Percentiles rank a stretch among this genome's conserved stretches.
phyloP scores from a whole-genome alignment of 257 asterid genomes.

The Solanum paucissectum region DNA sequence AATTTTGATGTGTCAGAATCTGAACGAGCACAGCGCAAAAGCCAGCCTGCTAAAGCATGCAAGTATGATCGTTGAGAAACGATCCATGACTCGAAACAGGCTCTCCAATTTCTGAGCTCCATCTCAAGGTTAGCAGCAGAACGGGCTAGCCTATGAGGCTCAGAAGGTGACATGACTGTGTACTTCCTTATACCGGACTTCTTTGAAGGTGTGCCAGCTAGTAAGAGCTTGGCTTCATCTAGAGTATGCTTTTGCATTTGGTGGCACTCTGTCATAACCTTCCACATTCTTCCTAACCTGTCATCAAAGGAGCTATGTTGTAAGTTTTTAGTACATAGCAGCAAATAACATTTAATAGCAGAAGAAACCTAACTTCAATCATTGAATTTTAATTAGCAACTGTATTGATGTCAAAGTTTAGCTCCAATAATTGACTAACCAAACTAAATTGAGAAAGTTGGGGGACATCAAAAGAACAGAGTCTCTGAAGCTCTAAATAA shows the following conservation, averaged over 20 bases:
- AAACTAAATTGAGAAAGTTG: not conserved
- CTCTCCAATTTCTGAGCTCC: slow-evolving; percentile 79
- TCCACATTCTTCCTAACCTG: slow-evolving; percentile 93
- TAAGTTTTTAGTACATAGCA: not conserved
- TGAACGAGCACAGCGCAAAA: slow-evolving; percentile 46
- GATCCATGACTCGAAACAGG: slow-evolving; percentile 75
- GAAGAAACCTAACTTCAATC: not conserved
- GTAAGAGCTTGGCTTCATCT: slow-evolving; percentile 81
- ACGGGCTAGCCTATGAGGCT: slow-evolving; percentile 67
- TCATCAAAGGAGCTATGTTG: not conserved
- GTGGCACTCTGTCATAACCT: slow-evolving; percentile 93
- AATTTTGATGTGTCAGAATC: slow-evolving; percentile 40
- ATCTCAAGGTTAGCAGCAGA: slow-evolving; percentile 79
- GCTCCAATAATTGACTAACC: not conserved
- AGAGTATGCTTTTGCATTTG: slow-evolving; percentile 69
- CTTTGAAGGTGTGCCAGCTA: slow-evolving; percentile 69
- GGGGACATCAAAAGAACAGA: not conserved
- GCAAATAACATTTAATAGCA: not conserved
- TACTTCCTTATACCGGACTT: slow-evolving; percentile 37
- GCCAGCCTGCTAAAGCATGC: slow-evolving; percentile 69
- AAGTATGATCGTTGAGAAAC: slow-evolving; percentile 72
- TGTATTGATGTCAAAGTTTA: not conserved
- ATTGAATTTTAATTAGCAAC: not conserved
- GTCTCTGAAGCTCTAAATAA: not conserved
- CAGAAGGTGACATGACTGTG: slow-evolving; percentile 71